These are phyloP conservation scores for Chalciporus chontae DNA, from an alignment of 768 basidiomycete species.

Conservation along the genomic window DNA sequence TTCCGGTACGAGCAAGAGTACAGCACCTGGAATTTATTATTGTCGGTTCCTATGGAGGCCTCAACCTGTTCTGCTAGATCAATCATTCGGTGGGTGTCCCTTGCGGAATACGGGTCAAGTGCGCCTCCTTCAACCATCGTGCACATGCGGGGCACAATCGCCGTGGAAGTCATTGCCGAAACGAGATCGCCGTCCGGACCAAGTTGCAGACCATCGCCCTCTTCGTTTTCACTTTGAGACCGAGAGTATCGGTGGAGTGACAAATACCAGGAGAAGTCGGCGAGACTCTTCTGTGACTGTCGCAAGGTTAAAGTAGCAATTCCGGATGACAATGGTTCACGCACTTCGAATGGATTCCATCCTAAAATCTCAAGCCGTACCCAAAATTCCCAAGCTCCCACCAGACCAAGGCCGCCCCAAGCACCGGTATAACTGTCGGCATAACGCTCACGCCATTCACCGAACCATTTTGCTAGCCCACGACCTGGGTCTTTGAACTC, in stretches of 20 bases:
- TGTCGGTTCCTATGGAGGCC: conserved; percentile 62
- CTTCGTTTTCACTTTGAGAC: conserved; percentile 39
- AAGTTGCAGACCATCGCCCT: conserved; percentile 53
- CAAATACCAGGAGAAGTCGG: conserved; percentile 83
- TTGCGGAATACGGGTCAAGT: conserved; percentile 75
- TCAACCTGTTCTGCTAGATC: conserved; percentile 82
- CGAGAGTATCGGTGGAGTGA: conserved; percentile 73
- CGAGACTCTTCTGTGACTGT: conserved; percentile 54
- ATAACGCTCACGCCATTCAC: conserved; percentile 72
- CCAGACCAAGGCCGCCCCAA: conserved; percentile 84
- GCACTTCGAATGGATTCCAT: conserved; percentile 84
- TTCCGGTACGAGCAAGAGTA: not conserved
- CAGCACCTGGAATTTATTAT: conserved; percentile 60
- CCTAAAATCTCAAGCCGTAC: conserved; percentile 79
- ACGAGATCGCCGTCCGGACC: conserved; percentile 87
- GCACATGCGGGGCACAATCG: conserved; percentile 70
- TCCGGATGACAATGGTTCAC: conserved; percentile 15
- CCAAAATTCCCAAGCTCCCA: conserved; percentile 95
- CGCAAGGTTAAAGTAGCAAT: conserved; percentile 3
- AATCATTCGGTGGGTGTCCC: conserved; percentile 55
- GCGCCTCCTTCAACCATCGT: conserved; percentile 77
- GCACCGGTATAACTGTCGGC: conserved; percentile 82
- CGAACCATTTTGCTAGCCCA: conserved; percentile 64
- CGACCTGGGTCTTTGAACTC: conserved; percentile 80
- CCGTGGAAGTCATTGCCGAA: conserved; percentile 82